Conservation (phyloP, 2,329 filamentous ascomycete species). For the Aspergillus spinulosporus region DNA sequence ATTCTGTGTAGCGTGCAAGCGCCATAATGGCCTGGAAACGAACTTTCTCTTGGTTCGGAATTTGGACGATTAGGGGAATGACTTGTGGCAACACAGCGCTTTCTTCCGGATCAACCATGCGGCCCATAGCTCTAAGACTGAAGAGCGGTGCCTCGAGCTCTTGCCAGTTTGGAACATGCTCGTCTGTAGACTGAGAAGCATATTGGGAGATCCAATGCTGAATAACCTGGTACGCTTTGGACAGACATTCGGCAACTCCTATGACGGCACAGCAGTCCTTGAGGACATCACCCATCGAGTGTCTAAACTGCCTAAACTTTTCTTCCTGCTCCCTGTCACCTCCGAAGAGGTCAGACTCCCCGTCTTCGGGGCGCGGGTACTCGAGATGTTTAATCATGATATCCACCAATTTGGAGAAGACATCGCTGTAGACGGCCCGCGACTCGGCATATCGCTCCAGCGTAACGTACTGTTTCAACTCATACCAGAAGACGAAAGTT, state of each 20-base stretch:
- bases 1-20: constrained; percentile 92
- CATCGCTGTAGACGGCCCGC: constrained; percentile 71
- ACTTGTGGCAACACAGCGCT: constrained; percentile 83
- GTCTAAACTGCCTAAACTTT: constrained; percentile 93
- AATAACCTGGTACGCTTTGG: constrained; percentile 83
- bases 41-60: constrained; percentile 95
- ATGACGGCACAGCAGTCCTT: constrained; percentile 98
- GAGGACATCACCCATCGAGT: constrained; percentile 95
- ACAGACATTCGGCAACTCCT: constrained; percentile 85
- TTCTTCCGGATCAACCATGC: constrained; percentile 91
- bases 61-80: constrained; percentile 92
- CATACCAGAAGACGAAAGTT: constrained; percentile 98
- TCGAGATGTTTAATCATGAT: constrained; percentile 88
- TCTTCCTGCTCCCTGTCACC: constrained; percentile 95
- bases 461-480: constrained; percentile 93
- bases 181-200: constrained; percentile 69
- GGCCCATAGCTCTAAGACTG: constrained; percentile 90
- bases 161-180: constrained; percentile 90
- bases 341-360: constrained; percentile 84
- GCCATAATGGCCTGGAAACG: constrained; percentile 98
- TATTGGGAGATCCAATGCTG: constrained; percentile 85
- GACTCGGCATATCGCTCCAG: constrained; percentile 86
- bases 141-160: constrained; percentile 93
- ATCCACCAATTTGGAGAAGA: constrained; percentile 88
- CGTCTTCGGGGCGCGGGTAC: constrained; percentile 75